Evolutionary conservation across 2,329 filamentous ascomycete genomes (phyloP).

Genomic region (Ceratocystis huliohia): DNA sequence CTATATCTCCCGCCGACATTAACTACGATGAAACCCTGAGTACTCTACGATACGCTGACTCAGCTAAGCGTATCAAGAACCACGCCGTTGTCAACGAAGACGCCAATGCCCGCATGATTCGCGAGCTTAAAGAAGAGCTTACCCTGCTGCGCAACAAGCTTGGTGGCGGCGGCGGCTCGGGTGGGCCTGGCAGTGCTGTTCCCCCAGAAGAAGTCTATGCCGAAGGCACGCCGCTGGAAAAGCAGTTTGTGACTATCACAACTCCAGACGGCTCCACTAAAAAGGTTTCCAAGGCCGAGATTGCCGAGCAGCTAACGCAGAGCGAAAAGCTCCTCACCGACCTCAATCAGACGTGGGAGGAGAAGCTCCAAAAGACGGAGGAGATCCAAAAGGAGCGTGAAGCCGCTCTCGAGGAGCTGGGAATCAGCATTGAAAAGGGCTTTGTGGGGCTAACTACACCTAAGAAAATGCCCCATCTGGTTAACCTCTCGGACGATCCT

Average conservation of each 20-base stretch:
- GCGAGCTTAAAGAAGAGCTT: constrained; percentile 91
- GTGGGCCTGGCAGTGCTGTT: constrained; percentile 37
- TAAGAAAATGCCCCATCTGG: constrained; percentile 98
- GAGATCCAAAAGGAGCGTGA: constrained; percentile 96
- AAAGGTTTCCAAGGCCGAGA: constrained; percentile 96
- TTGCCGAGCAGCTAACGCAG: constrained; percentile 88
- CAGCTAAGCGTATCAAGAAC: constrained; percentile 98
- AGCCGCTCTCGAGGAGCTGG: constrained; percentile 84
- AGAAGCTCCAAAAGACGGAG: constrained; percentile 89
- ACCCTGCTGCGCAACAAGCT: constrained; percentile 77
- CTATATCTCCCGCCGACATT: constrained; percentile 95
- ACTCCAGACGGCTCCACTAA: constrained; percentile 74
- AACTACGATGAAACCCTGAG: constrained; percentile 97
- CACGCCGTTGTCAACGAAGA: constrained; percentile 98
- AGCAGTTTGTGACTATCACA: constrained; percentile 93
- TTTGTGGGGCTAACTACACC: constrained; percentile 91
- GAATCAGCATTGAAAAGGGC: constrained; percentile 97
- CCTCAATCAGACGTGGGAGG: constrained; percentile 96
- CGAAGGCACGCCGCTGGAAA: constrained; percentile 79
- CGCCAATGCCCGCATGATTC: constrained; percentile 96
- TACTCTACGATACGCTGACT: constrained; percentile 91
- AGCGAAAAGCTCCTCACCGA: constrained; percentile 94
- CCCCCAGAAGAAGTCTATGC: constrained; percentile 74
- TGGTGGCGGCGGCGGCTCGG: constrained; percentile 37
- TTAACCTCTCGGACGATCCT: constrained; percentile 92